Evolutionary conservation across 768 basidiomycete species (phyloP), one percentile per base, ranked within the genome.

Genomic region (Pleurotus tuber-regium): DNA sequence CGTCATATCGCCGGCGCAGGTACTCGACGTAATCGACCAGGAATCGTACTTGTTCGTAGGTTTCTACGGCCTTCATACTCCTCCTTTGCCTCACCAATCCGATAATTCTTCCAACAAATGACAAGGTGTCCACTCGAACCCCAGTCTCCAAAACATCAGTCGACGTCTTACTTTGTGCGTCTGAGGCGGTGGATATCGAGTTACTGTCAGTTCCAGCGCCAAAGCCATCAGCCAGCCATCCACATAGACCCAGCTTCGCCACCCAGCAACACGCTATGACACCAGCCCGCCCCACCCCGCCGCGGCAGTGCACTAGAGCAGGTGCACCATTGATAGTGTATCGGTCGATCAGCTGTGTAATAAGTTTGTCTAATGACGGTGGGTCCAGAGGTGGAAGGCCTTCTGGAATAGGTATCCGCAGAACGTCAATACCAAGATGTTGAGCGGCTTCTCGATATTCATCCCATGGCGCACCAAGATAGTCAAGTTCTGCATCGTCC

Each of bases 201-300:
- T 38, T 29, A 4, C 3, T 28, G 23, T 28, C 26, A 12, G 29
- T 31, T 4, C 25, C 39, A 11, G 25, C 6, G n/a, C n/a, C n/a
- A n/a, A n/a, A n/a, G n/a, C n/a, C n/a, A 14, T 28, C 21, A 47
- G 72, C 69, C 50, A 78, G 69, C 84, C 81, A 89, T 23, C 83
- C 89, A 61, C 80, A 95, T n/a, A 97, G 76, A 3, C 94, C 95
- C 55, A 97, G 83, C 65, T 90, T 92, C 53, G 96, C 75, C 64
- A 90, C 77, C 95, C 95, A 98, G 61, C 89, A 92, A 58, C 87
- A 91, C 1, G 93, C 94, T 39, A 98, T 76, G 21, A 98, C 76
- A 1, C 95, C 96, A 0, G 95, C 96, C 14, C 95, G 81, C 2
- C 95, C 95, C 5, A 98, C 88, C 3, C 96, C 96, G 12, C 95